Evolutionary conservation across 345 rosid species (phyloP), one percentile per base, ranked within the genome.

Genomic region (Euphorbia tirucalli): DNA sequence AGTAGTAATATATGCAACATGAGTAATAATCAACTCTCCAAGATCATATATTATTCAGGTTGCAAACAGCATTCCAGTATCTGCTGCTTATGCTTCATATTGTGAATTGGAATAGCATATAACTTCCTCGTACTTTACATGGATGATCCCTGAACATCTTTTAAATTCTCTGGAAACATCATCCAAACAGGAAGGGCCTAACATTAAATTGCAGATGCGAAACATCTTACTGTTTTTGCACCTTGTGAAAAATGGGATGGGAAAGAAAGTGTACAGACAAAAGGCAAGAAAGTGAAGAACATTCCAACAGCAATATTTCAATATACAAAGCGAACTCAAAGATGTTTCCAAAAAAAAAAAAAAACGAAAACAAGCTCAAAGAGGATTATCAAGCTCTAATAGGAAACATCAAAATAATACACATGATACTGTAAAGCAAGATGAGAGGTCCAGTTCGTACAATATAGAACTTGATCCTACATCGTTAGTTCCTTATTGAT

Each of bases 1-100:
- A 41, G 44, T 11, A 10, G 8, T 41, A 41, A 41, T 41, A 41
- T 41, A 41, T 41, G 44, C 9, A 41, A 59, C 16, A 7, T 27
- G 7, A 27, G 7, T 57, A 2, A 57, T 27, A 59, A 11, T 59
- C 19, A 59, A 31, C 28, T 59, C 37, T 59, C 31, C 4, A 18
- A 59, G 62, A 59, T 59, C 19, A 59, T 16, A 5, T 59, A 59
- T 30, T 27, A 59, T 28, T 57, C 62, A 59, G 62, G 62, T 15
- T 59, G 37, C 32, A 59, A 59, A 59, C 15, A n/a, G 1, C 3
- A 27, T 27, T 15, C 39, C 16, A 59, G 5, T 4, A 15, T 59
- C 62, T 59, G 62, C 13, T 27, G 21, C 9, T 25, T 57, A 57
- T 4, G 31, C 24, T 57, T 4, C 15, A 10, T 27, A 57, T 57